A percentile compares a stretch with the other conserved stretches of the same genome.
Conservation (phyloP, 2,329 filamentous ascomycete species). For the Fusarium cicatricum region DNA sequence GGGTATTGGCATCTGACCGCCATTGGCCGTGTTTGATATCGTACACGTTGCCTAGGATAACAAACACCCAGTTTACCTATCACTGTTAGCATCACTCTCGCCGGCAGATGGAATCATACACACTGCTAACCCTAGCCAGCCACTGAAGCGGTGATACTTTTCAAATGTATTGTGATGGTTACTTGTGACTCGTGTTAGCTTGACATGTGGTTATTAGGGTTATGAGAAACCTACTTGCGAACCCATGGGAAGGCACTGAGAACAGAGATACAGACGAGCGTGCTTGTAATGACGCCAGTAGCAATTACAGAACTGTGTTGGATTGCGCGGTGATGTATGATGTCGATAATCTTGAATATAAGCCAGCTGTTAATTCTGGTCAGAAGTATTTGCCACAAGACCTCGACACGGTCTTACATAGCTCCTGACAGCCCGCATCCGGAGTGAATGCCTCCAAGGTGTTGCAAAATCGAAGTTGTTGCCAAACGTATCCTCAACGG, state of each 20-base stretch:
- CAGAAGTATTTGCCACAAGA: rapidly evolving
- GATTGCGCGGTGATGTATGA: neutral
- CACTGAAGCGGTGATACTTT: neutral
- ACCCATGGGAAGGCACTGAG: conserved; percentile 3
- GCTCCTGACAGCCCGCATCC: neutral
- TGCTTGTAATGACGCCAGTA: neutral
- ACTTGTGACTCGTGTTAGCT: neutral
- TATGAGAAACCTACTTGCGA: neutral
- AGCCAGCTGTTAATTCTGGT: neutral
- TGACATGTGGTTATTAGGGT: rapidly evolving
- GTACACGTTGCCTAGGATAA: neutral
- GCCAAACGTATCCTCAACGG: neutral
- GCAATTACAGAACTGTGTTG: neutral
- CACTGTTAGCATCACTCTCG: neutral
- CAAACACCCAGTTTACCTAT: conserved; percentile 1
- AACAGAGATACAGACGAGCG: neutral
- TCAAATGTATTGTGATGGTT: conserved; percentile 7
- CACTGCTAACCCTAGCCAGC: neutral
- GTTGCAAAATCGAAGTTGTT: neutral
- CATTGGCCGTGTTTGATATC: neutral
- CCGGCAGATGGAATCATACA: neutral
- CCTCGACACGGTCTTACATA: neutral
- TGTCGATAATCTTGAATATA: neutral
- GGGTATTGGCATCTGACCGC: neutral
- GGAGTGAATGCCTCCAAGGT: conserved; percentile 1